Evolutionary conservation across 768 basidiomycete species (phyloP).

Genomic region (Cystobasidium tubakii): DNA sequence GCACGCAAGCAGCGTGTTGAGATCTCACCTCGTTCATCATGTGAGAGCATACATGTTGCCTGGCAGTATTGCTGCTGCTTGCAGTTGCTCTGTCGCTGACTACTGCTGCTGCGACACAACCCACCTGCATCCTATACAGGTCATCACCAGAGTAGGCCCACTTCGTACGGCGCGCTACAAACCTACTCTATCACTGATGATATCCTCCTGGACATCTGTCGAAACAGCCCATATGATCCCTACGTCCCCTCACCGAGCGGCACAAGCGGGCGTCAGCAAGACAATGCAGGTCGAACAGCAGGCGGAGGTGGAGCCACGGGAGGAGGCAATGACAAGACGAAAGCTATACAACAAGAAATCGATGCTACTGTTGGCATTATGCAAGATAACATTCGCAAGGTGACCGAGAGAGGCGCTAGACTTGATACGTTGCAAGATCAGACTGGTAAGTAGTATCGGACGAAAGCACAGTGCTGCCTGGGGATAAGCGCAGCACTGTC

Average conservation of each 20-base stretch:
- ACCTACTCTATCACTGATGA: too few relatives aligned
- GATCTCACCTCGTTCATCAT: too few relatives aligned
- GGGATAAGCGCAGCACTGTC: too few relatives aligned
- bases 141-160: conserved; percentile 11
- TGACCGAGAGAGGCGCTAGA: conserved; percentile 88
- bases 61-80: too few relatives aligned
- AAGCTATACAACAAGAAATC: conserved; percentile 37
- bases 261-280: conserved; percentile 16
- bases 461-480: neutral
- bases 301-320: conserved; percentile 10
- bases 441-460: conserved; percentile 65
- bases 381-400: conserved; percentile 94
- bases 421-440: conserved; percentile 94
- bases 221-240: conserved; percentile 34
- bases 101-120: too few relatives aligned
- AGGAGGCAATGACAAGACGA: conserved; percentile 23
- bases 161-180: neutral
- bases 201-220: neutral
- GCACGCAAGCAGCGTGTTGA: neutral
- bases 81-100: too few relatives aligned
- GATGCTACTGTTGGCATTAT: conserved; percentile 93
- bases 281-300: neutral
- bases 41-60: too few relatives aligned
- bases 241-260: conserved; percentile 32
- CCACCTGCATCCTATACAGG: neutral